Conservation (phyloP, 306 rosid species). For the Cucumis hystrix region DNA sequence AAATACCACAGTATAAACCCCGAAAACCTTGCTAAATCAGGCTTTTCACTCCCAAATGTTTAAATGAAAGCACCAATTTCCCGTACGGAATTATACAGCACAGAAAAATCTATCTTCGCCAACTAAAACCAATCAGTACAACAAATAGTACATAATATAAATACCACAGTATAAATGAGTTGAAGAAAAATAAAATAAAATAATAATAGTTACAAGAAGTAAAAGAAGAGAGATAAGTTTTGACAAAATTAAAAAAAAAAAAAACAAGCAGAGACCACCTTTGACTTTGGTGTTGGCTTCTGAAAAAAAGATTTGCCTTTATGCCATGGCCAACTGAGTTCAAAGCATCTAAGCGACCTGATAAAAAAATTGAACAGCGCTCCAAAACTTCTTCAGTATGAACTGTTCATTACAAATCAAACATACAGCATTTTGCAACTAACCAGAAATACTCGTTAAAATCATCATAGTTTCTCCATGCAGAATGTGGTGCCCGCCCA, state of each 20-base stretch:
- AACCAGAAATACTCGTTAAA: conserved; percentile 94
- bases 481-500: conserved; percentile 86
- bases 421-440: neutral
- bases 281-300: conserved; percentile 54
- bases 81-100: neutral
- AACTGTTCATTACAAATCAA: neutral
- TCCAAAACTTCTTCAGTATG: neutral
- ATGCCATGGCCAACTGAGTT: conserved; percentile 97
- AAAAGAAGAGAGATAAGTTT: neutral
- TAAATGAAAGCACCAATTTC: neutral
- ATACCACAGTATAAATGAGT: neutral
- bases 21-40: neutral
- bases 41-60: neutral
- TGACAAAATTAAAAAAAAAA: neutral
- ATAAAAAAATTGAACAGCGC: conserved; percentile 4
- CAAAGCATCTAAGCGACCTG: conserved; percentile 83
- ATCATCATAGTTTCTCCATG: conserved; percentile 98
- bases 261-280: conserved; percentile 37
- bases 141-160: neutral
- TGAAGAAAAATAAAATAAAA: neutral
- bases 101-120: neutral
- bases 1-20: neutral
- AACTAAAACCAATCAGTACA: neutral
- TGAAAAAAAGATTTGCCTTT: conserved; percentile 39
- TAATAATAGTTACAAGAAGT: too few species aligned